Conservation (phyloP, 2,329 filamentous ascomycete genomes). For the Tolypocladium nubicola region DNA sequence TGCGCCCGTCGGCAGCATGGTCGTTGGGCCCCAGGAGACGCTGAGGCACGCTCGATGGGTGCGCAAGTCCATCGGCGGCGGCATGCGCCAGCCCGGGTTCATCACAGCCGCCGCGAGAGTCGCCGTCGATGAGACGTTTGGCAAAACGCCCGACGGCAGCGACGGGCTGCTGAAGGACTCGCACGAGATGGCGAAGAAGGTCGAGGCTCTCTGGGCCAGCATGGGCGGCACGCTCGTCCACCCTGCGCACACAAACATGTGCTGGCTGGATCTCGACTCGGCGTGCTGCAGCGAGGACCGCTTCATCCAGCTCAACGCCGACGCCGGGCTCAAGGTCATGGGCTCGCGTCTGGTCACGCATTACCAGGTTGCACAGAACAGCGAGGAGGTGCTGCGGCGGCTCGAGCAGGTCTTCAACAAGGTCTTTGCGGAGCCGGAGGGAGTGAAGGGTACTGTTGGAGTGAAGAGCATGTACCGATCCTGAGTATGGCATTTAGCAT, state of each 20-base stretch:
- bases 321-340: slow-evolving; percentile 30
- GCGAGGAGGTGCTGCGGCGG: slow-evolving; percentile 46
- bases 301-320: slow-evolving; percentile 28
- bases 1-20: slow-evolving; percentile 67
- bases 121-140: slow-evolving; percentile 45
- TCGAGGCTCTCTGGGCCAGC: slow-evolving; percentile 60
- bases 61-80: slow-evolving; percentile 66
- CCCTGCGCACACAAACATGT: slow-evolving; percentile 84
- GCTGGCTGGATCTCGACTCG: slow-evolving; percentile 66
- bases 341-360: slow-evolving; percentile 34
- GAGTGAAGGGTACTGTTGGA: neutral
- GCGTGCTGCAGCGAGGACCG: slow-evolving; percentile 33
- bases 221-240: slow-evolving; percentile 58
- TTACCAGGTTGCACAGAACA: slow-evolving; percentile 51
- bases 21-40: slow-evolving; percentile 40
- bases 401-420: slow-evolving; percentile 44
- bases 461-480: slow-evolving; percentile 1
- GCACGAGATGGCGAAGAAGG: slow-evolving; percentile 51
- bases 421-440: slow-evolving; percentile 14
- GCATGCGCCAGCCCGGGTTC: slow-evolving; percentile 61
- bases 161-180: slow-evolving; percentile 48
- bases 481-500: neutral
- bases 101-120: slow-evolving; percentile 61
- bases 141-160: slow-evolving; percentile 21
- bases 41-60: slow-evolving; percentile 30